Percentiles rank a stretch among this genome's conserved stretches.
Evolutionary conservation across 2,329 filamentous ascomycete genomes (phyloP).

Genomic region (Ophiocordyceps camponoti-floridani): DNA sequence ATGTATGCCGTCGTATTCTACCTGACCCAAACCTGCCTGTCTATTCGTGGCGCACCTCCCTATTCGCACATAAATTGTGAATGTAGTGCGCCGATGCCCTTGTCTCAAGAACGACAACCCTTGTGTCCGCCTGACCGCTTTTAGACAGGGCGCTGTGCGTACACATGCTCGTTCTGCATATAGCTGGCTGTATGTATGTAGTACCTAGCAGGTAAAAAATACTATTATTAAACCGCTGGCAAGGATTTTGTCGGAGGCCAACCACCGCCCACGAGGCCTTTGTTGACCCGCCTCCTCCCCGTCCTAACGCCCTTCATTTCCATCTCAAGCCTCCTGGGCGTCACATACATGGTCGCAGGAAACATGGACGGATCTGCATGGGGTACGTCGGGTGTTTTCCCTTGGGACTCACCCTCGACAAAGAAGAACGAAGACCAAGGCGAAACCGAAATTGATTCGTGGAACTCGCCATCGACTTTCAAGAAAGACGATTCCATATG

Average conservation of each 20-base stretch:
- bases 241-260: slow-evolving; percentile 25
- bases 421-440: slow-evolving; percentile 3
- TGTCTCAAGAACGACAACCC: too few relatives aligned
- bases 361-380: slow-evolving; percentile 11
- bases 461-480: slow-evolving; percentile 15
- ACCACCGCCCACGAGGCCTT: slow-evolving; percentile 18
- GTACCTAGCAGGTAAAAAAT: too few relatives aligned
- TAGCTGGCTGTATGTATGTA: too few relatives aligned
- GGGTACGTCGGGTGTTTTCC: slow-evolving; percentile 3
- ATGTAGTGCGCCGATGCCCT: too few relatives aligned
- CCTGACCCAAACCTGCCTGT: too few relatives aligned
- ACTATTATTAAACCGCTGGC: slow-evolving; percentile 6
- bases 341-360: slow-evolving; percentile 12
- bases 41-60: too few relatives aligned
- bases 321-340: slow-evolving; percentile 23
- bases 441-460: slow-evolving; percentile 9
- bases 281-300: slow-evolving; percentile 24
- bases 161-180: too few relatives aligned
- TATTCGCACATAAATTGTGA: too few relatives aligned
- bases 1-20: too few relatives aligned
- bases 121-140: too few relatives aligned
- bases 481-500: slow-evolving; percentile 7
- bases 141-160: too few relatives aligned
- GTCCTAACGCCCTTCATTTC: slow-evolving; percentile 26
- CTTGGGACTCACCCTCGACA: slow-evolving; percentile 16